Evolutionary conservation across 2,329 filamentous ascomycete species (phyloP).

Genomic region (Hymenoscyphus fraxineus): DNA sequence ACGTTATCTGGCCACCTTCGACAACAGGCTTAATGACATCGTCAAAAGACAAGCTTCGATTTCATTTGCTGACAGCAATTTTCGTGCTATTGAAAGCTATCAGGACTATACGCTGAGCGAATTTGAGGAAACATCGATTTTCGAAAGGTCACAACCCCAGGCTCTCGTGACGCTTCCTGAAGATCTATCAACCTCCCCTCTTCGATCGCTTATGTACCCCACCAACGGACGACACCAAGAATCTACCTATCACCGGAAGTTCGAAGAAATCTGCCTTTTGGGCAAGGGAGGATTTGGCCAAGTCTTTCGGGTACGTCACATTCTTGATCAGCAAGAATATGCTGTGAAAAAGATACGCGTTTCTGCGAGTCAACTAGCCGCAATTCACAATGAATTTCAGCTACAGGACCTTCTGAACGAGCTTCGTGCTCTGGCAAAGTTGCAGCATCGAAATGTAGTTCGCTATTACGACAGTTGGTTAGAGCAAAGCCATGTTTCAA

Average conservation of each 20-base stretch:
- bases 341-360: conserved; percentile 64
- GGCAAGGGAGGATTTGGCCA: conserved; percentile 64
- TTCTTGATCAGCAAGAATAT: conserved; percentile 58
- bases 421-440: conserved; percentile 48
- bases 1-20: conserved; percentile 28
- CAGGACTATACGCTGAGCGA: conserved; percentile 2
- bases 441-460: conserved; percentile 64
- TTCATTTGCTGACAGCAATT: conserved; percentile 5
- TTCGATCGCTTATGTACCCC: conserved; percentile 8
- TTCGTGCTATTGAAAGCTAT: conserved; percentile 12
- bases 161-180: neutral
- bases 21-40: conserved; percentile 26
- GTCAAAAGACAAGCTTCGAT: conserved; percentile 16
- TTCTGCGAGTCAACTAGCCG: conserved; percentile 33
- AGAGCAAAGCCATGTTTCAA: conserved; percentile 40
- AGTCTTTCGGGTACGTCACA: conserved; percentile 59
- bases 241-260: conserved; percentile 39
- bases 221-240: neutral
- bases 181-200: conserved; percentile 6
- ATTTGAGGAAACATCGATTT: conserved; percentile 10
- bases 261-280: conserved; percentile 49
- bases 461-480: conserved; percentile 64
- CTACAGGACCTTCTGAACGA: conserved; percentile 46
- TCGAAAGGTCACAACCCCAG: conserved; percentile 14
- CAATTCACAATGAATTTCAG: conserved; percentile 40